These are phyloP conservation scores for Skeletonema costatum DNA, from an alignment of 108 stramenopile genomes.

Conservation along the genomic window DNA sequence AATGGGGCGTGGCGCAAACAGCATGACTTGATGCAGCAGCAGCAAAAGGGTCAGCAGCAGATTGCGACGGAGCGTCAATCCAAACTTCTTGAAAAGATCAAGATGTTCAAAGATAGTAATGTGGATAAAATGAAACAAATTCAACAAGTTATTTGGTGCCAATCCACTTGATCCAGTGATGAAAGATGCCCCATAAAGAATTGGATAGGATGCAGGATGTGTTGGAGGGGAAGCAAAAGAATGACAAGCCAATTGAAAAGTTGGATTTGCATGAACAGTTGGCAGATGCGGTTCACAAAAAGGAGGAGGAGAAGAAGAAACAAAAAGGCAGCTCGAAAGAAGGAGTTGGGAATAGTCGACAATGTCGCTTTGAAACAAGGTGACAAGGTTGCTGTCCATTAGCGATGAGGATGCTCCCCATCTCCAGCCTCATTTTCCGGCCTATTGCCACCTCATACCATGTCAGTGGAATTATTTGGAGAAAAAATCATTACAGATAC, in stretches of 20 bases:
- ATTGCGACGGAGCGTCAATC: conserved; percentile 7
- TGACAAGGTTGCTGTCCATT: too few species aligned
- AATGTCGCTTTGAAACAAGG: background rate
- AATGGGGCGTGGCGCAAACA: background rate
- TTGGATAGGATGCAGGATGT: conserved; percentile 23
- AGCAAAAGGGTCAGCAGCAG: conserved; percentile 5
- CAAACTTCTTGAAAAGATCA: conserved; percentile 12
- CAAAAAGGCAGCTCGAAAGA: background rate
- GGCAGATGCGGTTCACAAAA: conserved; percentile 9
- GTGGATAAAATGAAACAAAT: conserved; percentile 3
- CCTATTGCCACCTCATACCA: conserved; percentile 27
- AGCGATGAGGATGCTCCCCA: conserved; percentile 11
- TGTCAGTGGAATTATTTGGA: conserved; percentile 16
- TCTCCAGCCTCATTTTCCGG: conserved; percentile 29
- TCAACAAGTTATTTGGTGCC: conserved; percentile 9
- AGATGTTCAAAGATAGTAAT: conserved; percentile 15
- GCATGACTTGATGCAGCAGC: background rate
- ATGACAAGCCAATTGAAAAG: background rate
- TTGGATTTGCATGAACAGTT: conserved; percentile 24
- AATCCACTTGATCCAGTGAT: conserved; percentile 24
- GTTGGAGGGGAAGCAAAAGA: conserved; percentile 19
- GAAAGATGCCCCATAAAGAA: conserved; percentile 16
- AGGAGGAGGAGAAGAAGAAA: background rate
- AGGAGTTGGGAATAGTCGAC: background rate
- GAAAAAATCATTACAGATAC: conserved; percentile 19